Base-by-base conservation (phyloP, 2,329 filamentous ascomycete species). In the Aureobasidium sp. region DNA sequence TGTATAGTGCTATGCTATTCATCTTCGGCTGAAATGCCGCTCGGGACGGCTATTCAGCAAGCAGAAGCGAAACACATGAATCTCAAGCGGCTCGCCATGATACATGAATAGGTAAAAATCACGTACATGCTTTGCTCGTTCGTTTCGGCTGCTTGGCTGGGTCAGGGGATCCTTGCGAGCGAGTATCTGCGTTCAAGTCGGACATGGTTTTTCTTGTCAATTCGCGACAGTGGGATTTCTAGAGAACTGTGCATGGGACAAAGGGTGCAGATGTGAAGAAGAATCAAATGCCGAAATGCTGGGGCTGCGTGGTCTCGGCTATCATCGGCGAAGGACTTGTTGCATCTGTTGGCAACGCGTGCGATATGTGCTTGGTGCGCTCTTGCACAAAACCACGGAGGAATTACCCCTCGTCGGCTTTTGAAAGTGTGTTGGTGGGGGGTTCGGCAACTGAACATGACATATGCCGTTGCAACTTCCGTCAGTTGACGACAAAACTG, bases 51-150 rank as follows among this genome's bases (percentile, higher is more conserved):
- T 10, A 38, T 39, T 16, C 34, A 49, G n/a, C 32, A 12, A 35
- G 32, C 8, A 35, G 8, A 35, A 35, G n/a, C n/a, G n/a, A n/a
- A n/a, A 35, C 32, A 49, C 12, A 29, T 19, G n/a, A 22, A 17
- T 25, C n/a, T 14, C 35, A n/a, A 7, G 24, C 7, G 44, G 30
- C 22, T 49, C 42, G 7, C 21, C 10, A 35, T 35, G 11, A n/a
- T 21, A 6, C 8, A 7, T 19, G 16, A 5, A 38, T 11, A 1
- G n/a, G 3, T 50, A 6, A n/a, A n/a, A n/a, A n/a, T 30, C 16
- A 39, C 48, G 4, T 25, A 53, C 54, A 52, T 7, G 45, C 39
- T 29, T 52, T 52, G 37, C 54, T 45, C 12, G 45, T 56, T 25
- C 54, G 25, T 25, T 56, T 53, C 12, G 21, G n/a, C 3, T 40